A percentile compares a stretch with the other conserved stretches of the same genome.
phyloP scores from a whole-genome alignment of 805 yeast species.

The Yarrowia sp. region DNA sequence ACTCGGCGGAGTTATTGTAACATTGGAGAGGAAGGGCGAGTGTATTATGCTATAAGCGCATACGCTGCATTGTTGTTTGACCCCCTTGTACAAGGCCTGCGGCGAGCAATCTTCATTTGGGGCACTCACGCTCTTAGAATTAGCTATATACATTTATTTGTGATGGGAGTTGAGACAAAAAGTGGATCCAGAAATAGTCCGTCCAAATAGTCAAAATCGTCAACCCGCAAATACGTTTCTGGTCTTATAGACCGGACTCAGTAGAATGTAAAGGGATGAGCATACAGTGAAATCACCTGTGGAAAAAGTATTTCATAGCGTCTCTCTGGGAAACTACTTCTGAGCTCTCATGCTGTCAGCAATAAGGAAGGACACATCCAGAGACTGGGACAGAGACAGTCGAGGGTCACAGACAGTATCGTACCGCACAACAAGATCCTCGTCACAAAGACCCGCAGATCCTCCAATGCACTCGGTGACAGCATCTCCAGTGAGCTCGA shows the following conservation, averaged over 20 bases:
- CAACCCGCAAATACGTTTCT: background rate
- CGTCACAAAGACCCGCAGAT: slow-evolving; percentile 40
- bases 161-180: background rate
- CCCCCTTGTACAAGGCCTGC: too few relatives aligned
- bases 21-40: background rate
- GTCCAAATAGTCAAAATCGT: background rate
- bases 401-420: slow-evolving; percentile 47
- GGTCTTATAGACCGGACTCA: slow-evolving; percentile 12
- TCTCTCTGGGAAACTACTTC: background rate
- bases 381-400: slow-evolving; percentile 40
- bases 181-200: background rate
- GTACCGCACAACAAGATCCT: slow-evolving; percentile 41
- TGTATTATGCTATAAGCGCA: background rate
- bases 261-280: background rate
- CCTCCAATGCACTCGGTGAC: slow-evolving; percentile 47
- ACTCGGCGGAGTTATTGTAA: background rate
- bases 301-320: background rate
- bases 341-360: slow-evolving; percentile 37
- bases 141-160: background rate
- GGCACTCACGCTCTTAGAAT: background rate
- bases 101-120: background rate
- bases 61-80: too few relatives aligned
- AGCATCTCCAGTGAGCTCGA: slow-evolving; percentile 45
- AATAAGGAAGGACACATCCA: slow-evolving; percentile 44
- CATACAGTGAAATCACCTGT: too few relatives aligned